Evolutionary conservation across 371 early-diverging fungal genomes (phyloP), one percentile per base, ranked within the genome.

Genomic region (Capillidium heterosporum): DNA sequence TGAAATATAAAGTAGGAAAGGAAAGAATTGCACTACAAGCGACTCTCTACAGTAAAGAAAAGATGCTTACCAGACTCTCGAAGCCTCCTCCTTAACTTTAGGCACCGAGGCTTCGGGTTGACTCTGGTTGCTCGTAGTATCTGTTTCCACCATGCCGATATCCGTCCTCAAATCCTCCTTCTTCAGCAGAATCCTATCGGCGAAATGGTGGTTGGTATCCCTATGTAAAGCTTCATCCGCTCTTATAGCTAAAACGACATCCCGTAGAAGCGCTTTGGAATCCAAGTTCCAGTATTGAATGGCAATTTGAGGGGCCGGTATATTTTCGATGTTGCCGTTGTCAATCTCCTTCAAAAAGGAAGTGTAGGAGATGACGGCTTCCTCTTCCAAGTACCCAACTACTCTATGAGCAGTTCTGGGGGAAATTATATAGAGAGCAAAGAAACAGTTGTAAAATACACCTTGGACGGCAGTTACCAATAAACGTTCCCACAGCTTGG

Each of bases 141-240:
- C 13, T 7, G 13, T 7, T 35, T 35, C 35, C 13, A 35, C 35
- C 7, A 7, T 35, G 13, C 35, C 35, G 13, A 35, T 35, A 35
- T 35, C 13, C 13, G 4, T 13, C 35, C 59, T 27, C 32, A 59
- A 7, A 44, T 59, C 52, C 17, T 51, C 52, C 29, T 59, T 2
- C 7, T 39, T n/a, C 2, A 51, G 5, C 4, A 42, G 21, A 43
- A 77, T 58, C 19, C 81, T 70, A 57, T 84, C 83, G n/a, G 87
- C 78, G 29, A 94, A 72, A 51, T 80, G 76, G 61, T 94, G 96
- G 73, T 98, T 98, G 11, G 89, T 82, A 57, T 95, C 93, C 58
- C 94, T 76, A 62, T 97, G 98, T n/a, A 83, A 69, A 2, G 85
- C 89, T 65, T 98, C 98, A 61, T 98, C 98, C 3, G 93, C 84